A percentile compares a stretch with the other conserved stretches of the same genome.
Conservation (phyloP, 2,329 filamentous ascomycete species). For the Hymenoscyphus fraxineus region DNA sequence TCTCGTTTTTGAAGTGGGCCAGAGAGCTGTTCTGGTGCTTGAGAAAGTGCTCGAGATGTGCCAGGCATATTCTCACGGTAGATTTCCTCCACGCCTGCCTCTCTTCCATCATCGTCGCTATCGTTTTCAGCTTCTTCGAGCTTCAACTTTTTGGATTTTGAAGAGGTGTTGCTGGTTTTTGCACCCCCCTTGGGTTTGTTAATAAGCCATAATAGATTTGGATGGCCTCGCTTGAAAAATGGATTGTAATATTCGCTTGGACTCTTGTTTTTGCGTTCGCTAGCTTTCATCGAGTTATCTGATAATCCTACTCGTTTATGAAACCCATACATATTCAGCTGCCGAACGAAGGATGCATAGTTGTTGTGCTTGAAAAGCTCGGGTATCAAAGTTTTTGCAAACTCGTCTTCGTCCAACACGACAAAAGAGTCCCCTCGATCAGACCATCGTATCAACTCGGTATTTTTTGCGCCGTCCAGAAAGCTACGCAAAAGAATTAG, state of each 20-base stretch:
- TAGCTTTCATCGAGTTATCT: conserved; percentile 96
- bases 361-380: conserved; percentile 79
- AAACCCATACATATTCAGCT: conserved; percentile 64
- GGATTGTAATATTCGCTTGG: conserved; percentile 98
- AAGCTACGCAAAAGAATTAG: conserved; percentile 57
- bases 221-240: conserved; percentile 89
- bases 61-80: conserved; percentile 44
- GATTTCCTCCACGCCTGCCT: conserved; percentile 33
- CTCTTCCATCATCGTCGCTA: conserved; percentile 62
- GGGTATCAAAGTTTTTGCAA: conserved; percentile 68
- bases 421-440: conserved; percentile 95
- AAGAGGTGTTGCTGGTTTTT: conserved; percentile 29
- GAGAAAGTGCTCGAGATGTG: conserved; percentile 34
- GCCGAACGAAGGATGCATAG: conserved; percentile 72
- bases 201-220: conserved; percentile 91
- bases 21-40: conserved; percentile 29
- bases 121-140: conserved; percentile 64
- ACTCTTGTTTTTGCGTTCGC: conserved; percentile 94
- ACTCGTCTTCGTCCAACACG: conserved; percentile 91
- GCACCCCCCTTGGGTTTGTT: conserved; percentile 81
- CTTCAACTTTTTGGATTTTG: conserved; percentile 51
- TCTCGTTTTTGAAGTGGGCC: conserved; percentile 64
- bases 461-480: conserved; percentile 87
- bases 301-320: conserved; percentile 78
- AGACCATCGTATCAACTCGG: conserved; percentile 94